Evolutionary conservation across 805 yeast genomes (phyloP).

Genomic region (Starmerella riodocensis): DNA sequence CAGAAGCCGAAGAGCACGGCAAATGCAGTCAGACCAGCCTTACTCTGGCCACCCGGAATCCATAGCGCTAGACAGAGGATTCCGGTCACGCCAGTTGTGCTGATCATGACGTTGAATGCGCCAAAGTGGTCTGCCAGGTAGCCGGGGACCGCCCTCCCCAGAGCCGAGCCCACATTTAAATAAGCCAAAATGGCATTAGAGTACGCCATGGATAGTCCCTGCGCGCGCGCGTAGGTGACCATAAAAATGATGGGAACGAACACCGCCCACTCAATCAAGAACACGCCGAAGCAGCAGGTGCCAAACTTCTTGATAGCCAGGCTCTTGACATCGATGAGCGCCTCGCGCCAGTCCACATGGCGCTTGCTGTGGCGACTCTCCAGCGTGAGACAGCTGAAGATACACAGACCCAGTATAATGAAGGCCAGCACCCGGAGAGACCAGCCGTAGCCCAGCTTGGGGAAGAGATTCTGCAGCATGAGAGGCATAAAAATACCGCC

Average conservation of each 20-base stretch:
- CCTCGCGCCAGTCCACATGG: conserved; percentile 19
- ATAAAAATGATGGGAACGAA: conserved; percentile 42
- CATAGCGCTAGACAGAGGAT: conserved; percentile 38
- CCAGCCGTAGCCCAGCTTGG: conserved; percentile 45
- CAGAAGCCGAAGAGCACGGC: conserved; percentile 29
- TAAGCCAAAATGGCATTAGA: conserved; percentile 35
- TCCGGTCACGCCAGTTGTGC: conserved; percentile 35
- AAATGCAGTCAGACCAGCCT: conserved; percentile 43
- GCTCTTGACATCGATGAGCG: conserved; percentile 25
- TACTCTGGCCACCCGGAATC: conserved; percentile 42
- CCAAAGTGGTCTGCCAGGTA: conserved; percentile 43
- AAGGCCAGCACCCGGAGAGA: conserved; percentile 40
- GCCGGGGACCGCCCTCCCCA: conserved; percentile 49
- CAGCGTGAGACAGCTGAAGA: conserved; percentile 28
- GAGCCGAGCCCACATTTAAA: conserved; percentile 37
- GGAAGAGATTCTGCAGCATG: conserved; percentile 36
- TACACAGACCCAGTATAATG: conserved; percentile 21
- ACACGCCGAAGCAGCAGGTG: conserved; percentile 24
- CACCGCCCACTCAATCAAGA: conserved; percentile 39
- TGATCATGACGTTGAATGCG: conserved; percentile 41
- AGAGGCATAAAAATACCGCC: conserved; percentile 56
- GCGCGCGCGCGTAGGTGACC: conserved; percentile 43
- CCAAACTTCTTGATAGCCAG: conserved; percentile 24
- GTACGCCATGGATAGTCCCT: conserved; percentile 29
- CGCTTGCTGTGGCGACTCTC: conserved; percentile 27